A percentile compares a stretch with the other conserved stretches of the same genome.
phyloP scores from a whole-genome alignment of 768 basidiomycete genomes.

The Boletellus ananiceps region DNA sequence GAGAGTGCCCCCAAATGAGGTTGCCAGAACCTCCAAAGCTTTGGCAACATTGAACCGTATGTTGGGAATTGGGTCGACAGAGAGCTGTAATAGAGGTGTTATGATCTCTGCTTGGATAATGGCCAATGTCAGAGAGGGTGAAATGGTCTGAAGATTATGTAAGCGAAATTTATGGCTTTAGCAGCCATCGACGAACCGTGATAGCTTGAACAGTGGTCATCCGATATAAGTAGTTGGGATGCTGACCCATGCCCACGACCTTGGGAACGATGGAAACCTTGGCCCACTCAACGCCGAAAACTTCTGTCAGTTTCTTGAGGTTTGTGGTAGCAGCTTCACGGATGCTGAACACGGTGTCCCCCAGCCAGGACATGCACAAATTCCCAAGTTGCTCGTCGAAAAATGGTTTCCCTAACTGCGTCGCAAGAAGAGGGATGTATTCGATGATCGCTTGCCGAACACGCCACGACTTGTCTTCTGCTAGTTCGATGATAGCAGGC shows the following conservation, averaged over 20 bases:
- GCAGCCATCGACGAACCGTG: conserved; percentile 54
- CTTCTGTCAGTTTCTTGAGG: conserved; percentile 93
- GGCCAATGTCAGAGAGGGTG: conserved; percentile 80
- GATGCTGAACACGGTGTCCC: conserved; percentile 97
- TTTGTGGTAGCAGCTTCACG: conserved; percentile 98
- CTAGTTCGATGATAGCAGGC: conserved; percentile 95
- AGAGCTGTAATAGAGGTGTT: conserved; percentile 75
- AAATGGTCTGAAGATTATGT: conserved; percentile 70
- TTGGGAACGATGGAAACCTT: conserved; percentile 91
- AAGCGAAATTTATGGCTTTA: neutral
- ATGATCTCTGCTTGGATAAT: conserved; percentile 84
- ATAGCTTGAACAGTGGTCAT: conserved; percentile 99
- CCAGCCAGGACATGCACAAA: conserved; percentile 98
- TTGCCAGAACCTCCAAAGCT: conserved; percentile 83
- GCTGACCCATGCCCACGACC: conserved; percentile 94
- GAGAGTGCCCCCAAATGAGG: conserved; percentile 53
- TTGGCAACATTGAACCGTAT: conserved; percentile 99
- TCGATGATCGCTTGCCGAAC: conserved; percentile 99
- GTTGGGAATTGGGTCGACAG: conserved; percentile 92
- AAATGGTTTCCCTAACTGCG: conserved; percentile 94
- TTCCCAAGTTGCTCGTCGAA: conserved; percentile 97
- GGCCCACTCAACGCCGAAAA: conserved; percentile 98
- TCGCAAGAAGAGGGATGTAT: conserved; percentile 97
- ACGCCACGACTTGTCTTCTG: conserved; percentile 99
- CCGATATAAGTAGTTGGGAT: conserved; percentile 94